Evolutionary conservation across 768 basidiomycete species (phyloP).

Genomic region (Mycena leptocephala): DNA sequence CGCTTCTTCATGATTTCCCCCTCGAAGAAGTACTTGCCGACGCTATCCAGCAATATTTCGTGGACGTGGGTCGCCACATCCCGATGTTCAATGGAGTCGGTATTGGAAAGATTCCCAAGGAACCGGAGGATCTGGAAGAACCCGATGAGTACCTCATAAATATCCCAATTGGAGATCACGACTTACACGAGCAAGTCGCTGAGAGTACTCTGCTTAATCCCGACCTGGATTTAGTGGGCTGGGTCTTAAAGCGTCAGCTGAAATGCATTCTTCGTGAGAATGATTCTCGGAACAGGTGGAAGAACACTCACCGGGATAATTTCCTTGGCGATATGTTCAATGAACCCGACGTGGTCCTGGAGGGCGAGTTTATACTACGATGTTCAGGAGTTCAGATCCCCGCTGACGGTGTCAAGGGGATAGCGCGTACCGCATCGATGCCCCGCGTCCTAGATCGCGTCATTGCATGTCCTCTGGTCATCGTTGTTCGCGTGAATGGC

Average conservation of each 20-base stretch:
- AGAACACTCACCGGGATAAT: not conserved
- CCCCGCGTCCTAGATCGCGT: too few species aligned
- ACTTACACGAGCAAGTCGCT: not conserved
- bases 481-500: too few species aligned
- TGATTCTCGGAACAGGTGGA: not conserved
- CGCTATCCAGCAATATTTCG: conserved; percentile 5
- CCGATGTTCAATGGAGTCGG: not conserved
- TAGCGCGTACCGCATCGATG: too few species aligned
- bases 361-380: not conserved
- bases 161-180: not conserved
- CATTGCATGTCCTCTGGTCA: too few species aligned
- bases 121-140: not conserved
- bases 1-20: not conserved
- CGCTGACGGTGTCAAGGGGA: not conserved
- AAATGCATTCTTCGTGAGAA: not conserved
- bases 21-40: not conserved
- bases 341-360: not conserved
- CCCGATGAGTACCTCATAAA: not conserved
- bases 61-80: not conserved
- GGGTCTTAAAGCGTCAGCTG: not conserved
- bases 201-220: not conserved
- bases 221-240: not conserved
- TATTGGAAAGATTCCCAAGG: not conserved
- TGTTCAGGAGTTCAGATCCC: not conserved
- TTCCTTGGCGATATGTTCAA: not conserved